Evolutionary conservation across 1,284 basidiomycete species (phyloP), one percentile per base, ranked within the genome.

Genomic region (Malassezia dermatis): DNA sequence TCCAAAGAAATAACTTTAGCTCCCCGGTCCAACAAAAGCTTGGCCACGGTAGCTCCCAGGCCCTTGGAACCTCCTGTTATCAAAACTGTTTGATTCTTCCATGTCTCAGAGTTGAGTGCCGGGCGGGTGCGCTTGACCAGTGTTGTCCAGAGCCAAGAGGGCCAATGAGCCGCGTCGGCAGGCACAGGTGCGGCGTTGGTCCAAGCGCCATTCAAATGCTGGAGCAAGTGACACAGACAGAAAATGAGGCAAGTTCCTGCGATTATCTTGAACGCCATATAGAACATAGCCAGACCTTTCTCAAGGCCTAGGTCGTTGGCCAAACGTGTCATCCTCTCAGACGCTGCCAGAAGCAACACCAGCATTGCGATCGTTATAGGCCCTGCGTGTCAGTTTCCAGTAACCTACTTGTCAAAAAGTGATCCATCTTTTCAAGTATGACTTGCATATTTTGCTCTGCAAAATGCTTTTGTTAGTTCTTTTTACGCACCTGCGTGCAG

Each of bases 1-100:
- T 94, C 89, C 10, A 95, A 81, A 11, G 91, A 86, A 12, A 88
- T 83, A 1, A 94, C 89, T 4, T 79, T 83, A 15, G 88, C 86
- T 58, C 85, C 86, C 40, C 85, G 82, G 44, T 83, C 80, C 2
- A 87, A 85, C 19, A 95, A 79, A 0, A 86, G 87, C 61, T 86
- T 84, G 4, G 88, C 88, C 8, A 94, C 79, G 3, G 88, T 77
- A 63, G 86, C 85, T 19, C 93, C 93, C 23, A 96, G 80, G 4
- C 91, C 93, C 13, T 86, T 88, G 3, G 88, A 79, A 27, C 90
- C 89, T 5, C 68, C 68, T 1, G 67, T 69, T 39, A 71, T 61
- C 37, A 71, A 53, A 24, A 66, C 56, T 10, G 64, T 58, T 49
- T 70, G 37, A 11, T 58, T 30, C 23, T 44, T 35, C 64, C 64